Conservation (phyloP, 225 moss, liverwort and hornwort species). For the Antitrichia curtipendula region DNA sequence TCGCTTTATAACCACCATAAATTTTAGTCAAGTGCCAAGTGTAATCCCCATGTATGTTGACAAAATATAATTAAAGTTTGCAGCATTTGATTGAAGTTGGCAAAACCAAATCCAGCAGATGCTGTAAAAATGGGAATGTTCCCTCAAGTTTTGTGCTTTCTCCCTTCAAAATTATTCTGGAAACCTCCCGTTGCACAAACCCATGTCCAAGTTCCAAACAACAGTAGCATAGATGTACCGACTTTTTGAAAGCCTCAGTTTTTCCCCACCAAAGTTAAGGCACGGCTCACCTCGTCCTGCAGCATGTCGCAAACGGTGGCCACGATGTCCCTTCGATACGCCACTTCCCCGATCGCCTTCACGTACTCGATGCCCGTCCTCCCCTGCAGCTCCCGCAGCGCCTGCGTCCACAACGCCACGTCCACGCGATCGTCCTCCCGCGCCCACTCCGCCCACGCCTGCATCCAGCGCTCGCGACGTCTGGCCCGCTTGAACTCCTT, state of each 20-base stretch:
- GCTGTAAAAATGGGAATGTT: background rate
- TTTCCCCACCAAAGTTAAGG: background rate
- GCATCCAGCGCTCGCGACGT: background rate
- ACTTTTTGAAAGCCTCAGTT: background rate
- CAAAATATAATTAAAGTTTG: background rate
- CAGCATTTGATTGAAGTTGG: background rate
- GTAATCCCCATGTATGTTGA: background rate
- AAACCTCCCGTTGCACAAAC: background rate
- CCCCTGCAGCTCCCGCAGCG: background rate
- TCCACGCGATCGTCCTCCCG: background rate
- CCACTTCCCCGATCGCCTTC: background rate
- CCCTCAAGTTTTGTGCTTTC: background rate
- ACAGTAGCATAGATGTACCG: background rate
- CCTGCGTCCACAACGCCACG: background rate
- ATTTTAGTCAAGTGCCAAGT: too few relatives aligned
- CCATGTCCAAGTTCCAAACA: background rate
- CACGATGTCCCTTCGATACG: background rate
- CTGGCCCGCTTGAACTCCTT: background rate
- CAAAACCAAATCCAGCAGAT: background rate
- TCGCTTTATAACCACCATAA: background rate
- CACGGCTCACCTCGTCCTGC: background rate
- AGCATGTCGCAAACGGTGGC: background rate
- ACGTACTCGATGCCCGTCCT: conserved; percentile 4
- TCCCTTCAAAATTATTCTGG: background rate
- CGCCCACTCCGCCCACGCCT: conserved; percentile 2